Evolutionary conservation across 305 asterid genomes (phyloP), one percentile per base, ranked within the genome.

Genomic region (Fraxinus paxiana): DNA sequence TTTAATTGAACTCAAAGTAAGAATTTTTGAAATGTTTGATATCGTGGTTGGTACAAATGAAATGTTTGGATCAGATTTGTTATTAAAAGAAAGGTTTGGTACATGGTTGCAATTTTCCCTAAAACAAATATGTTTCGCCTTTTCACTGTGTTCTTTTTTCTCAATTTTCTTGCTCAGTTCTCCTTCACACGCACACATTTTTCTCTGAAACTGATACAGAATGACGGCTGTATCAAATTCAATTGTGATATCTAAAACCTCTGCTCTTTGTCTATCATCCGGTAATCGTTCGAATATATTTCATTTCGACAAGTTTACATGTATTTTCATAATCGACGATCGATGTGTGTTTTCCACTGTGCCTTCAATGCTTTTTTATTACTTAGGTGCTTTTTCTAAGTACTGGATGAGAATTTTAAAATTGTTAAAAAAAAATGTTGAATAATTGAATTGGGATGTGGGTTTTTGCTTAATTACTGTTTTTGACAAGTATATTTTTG

Each of bases 191-290:
- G 12, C 80, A 30, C 61, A 4, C 61, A 15, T 22, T 46, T 48
- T 51, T 30, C 61, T 34, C 72, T 3, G 74, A 18, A 15, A 38
- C 43, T 46, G 38, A 20, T 56, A 77, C 78, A 84, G 20, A 35
- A 85, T 87, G 92, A 12, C 85, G 78, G 80, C 92, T 72, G 20
- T 87, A 22, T 85, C 87, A 30, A 87, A 46, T 81, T 79, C 92
- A n/a, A 3, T 87, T 9, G 84, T 79, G 83, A 80, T 87, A 76
- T 74, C 89, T 38, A 63, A 82, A 28, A 72, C 43, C 79, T 48
- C 87, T 1, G 81, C 85, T 38, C 73, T 83, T 48, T 70, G 63
- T 81, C 69, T 85, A 18, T 86, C 88, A 56, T 83, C 86, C 8
- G 92, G 92, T 89, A 86, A 81, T 30, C 80, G 38, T 34, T 51